Conservation (phyloP, 148 eudicot genomes). For the Silene latifolia region DNA sequence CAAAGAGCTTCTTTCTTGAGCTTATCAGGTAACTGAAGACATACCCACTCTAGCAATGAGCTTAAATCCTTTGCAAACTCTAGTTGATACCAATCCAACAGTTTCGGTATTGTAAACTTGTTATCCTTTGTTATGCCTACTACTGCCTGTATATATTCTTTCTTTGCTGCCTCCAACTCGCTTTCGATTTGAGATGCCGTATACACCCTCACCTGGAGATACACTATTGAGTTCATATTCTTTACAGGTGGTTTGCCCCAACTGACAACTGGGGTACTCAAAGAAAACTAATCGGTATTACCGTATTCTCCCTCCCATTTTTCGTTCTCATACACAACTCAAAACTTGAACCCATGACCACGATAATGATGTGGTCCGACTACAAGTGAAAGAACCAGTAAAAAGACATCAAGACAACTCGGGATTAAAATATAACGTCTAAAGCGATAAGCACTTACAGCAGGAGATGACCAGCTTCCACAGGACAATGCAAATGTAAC, state of each 20-base stretch:
- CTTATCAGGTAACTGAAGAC: constrained; percentile 70
- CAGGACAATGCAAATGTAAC: constrained; percentile 87
- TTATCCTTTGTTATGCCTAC: constrained; percentile 47
- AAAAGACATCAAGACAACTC: too few relatives aligned
- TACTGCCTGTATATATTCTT: constrained; percentile 77
- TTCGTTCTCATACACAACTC: too few relatives aligned
- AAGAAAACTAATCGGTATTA: too few relatives aligned
- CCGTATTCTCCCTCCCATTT: neutral
- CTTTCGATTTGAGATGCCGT: constrained; percentile 74
- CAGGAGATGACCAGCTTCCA: constrained; percentile 95
- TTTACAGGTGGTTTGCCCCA: neutral
- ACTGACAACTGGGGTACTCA: too few relatives aligned
- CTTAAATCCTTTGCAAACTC: constrained; percentile 84
- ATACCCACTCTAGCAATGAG: constrained; percentile 79
- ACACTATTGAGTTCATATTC: neutral
- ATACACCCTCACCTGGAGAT: constrained; percentile 69
- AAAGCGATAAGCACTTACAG: constrained; percentile 47
- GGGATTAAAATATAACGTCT: too few relatives aligned
- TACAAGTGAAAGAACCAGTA: too few relatives aligned
- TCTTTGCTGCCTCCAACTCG: constrained; percentile 76
- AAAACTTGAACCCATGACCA: too few relatives aligned
- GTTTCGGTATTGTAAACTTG: constrained; percentile 65
- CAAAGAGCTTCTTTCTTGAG: constrained; percentile 44
- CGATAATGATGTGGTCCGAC: too few relatives aligned
- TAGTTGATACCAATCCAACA: constrained; percentile 74